Evolutionary conservation across 2,329 filamentous ascomycete species (phyloP).

Genomic region (Elsinoe ampelina): DNA sequence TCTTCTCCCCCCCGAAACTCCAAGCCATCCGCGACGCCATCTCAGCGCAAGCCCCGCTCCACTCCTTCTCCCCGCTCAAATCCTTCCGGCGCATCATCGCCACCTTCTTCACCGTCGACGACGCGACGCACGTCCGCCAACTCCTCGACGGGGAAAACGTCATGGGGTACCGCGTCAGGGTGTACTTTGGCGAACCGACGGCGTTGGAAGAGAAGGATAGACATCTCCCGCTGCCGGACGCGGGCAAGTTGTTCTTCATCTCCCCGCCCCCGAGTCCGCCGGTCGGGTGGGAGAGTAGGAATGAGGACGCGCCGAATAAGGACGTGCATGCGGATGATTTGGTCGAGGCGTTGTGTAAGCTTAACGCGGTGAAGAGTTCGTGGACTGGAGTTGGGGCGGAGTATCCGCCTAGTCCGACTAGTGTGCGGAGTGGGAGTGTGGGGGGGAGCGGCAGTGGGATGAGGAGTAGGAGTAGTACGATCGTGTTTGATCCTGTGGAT

Average conservation of each 20-base stretch:
- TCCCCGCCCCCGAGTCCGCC: conserved; percentile 54
- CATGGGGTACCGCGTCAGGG: conserved; percentile 58
- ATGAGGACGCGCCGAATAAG: conserved; percentile 57
- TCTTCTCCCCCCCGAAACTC: conserved; percentile 67
- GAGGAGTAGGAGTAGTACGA: conserved; percentile 37
- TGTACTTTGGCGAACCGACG: conserved; percentile 52
- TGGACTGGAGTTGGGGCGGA: conserved; percentile 13
- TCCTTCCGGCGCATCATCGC: conserved; percentile 75
- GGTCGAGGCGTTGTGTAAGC: conserved; percentile 44
- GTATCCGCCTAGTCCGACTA: conserved; percentile 12
- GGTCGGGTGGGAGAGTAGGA: conserved; percentile 54
- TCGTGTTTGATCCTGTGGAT: conserved; percentile 55
- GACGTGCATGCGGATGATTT: conserved; percentile 56
- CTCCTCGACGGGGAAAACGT: conserved; percentile 66
- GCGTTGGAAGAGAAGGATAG: conserved; percentile 36
- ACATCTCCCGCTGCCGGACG: conserved; percentile 47
- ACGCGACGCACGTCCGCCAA: conserved; percentile 61
- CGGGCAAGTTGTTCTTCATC: conserved; percentile 58
- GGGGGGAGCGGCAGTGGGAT: conserved; percentile 14
- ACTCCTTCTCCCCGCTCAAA: conserved; percentile 71
- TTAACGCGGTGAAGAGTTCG: conserved; percentile 34
- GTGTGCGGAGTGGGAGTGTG: conserved; percentile 10
- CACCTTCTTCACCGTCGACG: conserved; percentile 62
- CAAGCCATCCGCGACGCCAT: conserved; percentile 65
- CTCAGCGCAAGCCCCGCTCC: conserved; percentile 58